phyloP scores from a whole-genome alignment of 2,329 filamentous ascomycete genomes.

The Pestalotiopsis sp. region DNA sequence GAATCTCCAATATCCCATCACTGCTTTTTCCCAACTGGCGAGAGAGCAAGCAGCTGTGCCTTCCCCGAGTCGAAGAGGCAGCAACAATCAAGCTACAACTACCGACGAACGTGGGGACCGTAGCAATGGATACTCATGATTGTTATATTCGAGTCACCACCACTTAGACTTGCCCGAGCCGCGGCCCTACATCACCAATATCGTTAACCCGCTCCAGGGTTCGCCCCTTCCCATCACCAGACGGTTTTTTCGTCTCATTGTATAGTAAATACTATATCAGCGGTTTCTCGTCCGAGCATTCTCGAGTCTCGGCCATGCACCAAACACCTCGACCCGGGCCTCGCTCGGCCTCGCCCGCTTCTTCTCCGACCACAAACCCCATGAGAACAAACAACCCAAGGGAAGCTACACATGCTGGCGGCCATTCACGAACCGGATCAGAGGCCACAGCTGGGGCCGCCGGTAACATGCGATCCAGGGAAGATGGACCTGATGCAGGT shows the following conservation, averaged over 20 bases:
- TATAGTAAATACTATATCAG: background rate
- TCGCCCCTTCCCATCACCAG: background rate
- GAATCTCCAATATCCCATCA: background rate
- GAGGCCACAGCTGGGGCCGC: slow-evolving; percentile 38
- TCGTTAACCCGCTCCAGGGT: background rate
- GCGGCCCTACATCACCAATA: background rate
- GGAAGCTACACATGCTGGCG: slow-evolving; percentile 51
- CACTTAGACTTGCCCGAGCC: slow-evolving; percentile 11
- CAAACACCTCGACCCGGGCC: slow-evolving; percentile 80
- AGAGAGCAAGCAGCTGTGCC: background rate
- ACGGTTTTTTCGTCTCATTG: background rate
- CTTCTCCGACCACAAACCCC: slow-evolving; percentile 70
- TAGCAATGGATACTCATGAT: slow-evolving; percentile 37
- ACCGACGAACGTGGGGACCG: slow-evolving; percentile 7
- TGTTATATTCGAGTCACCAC: slow-evolving; percentile 31
- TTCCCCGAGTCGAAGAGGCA: background rate
- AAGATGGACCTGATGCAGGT: slow-evolving; percentile 41
- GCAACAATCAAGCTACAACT: background rate
- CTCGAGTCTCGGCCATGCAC: slow-evolving; percentile 70
- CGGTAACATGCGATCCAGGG: slow-evolving; percentile 47
- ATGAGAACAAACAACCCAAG: slow-evolving; percentile 72
- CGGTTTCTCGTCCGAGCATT: background rate
- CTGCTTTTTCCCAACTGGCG: background rate
- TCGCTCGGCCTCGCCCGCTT: slow-evolving; percentile 70
- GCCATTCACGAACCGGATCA: slow-evolving; percentile 43